phyloP scores from a whole-genome alignment of 345 rosid species.

The Populus pruinosa region DNA sequence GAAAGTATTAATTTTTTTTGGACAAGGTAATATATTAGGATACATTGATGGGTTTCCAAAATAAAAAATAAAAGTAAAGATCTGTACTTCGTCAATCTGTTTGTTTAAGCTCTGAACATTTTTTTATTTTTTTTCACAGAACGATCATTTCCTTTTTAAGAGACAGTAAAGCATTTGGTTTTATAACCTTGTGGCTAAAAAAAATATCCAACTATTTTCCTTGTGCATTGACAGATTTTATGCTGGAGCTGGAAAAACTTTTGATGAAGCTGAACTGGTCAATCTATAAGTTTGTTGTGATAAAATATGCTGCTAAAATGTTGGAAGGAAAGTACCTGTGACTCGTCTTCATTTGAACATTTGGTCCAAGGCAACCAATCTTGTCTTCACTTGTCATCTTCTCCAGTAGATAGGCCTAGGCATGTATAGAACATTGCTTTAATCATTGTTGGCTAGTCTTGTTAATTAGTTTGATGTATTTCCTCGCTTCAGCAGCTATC shows the following conservation, averaged over 20 bases:
- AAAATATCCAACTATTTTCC: not conserved
- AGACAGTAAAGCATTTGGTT: not conserved
- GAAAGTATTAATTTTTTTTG: too few species aligned
- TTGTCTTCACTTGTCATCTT: not conserved
- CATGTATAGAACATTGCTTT: not conserved
- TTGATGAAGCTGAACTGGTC: not conserved
- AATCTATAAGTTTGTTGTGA: not conserved
- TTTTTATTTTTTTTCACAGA: not conserved
- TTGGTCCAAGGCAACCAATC: not conserved
- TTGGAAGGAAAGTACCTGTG: not conserved
- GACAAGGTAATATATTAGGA: too few species aligned
- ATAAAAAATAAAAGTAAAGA: not conserved
- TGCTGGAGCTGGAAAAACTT: not conserved
- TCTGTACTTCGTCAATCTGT: not conserved
- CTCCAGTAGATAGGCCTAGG: not conserved
- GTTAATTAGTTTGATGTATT: not conserved
- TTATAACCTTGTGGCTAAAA: not conserved
- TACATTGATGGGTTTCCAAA: too few species aligned
- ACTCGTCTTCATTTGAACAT: not conserved
- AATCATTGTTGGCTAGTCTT: not conserved
- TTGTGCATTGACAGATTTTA: slow-evolving; percentile 6
- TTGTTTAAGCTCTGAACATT: not conserved
- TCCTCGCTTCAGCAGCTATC: not conserved
- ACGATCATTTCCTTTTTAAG: not conserved
- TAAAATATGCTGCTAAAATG: not conserved